Percentiles rank a stretch among this genome's conserved stretches.
Evolutionary conservation across 192 early-diverging fungal species (phyloP).

Genomic region (Coemansia sp.): DNA sequence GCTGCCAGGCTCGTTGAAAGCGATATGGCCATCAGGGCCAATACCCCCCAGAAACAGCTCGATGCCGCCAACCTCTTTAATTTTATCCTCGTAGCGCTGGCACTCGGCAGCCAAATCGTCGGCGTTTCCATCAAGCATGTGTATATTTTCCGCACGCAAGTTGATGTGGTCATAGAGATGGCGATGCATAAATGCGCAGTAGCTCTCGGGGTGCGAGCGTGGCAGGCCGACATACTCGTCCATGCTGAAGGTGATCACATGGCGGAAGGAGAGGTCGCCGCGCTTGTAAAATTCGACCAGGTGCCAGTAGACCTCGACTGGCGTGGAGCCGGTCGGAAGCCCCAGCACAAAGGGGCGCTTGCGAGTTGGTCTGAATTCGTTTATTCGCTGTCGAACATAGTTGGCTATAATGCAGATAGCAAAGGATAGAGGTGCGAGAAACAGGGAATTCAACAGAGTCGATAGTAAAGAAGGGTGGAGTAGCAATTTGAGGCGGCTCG

Average conservation of each 20-base stretch:
- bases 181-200: constrained; percentile 85
- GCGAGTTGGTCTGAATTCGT: constrained; percentile 68
- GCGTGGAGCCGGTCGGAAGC: constrained; percentile 80
- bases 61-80: constrained; percentile 72
- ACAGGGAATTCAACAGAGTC: not conserved
- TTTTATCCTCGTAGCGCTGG: constrained; percentile 72
- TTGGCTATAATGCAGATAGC: constrained; percentile 54
- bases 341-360: constrained; percentile 78
- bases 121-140: constrained; percentile 82
- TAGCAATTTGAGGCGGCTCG: too few species aligned
- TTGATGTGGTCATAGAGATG: constrained; percentile 83
- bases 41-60: constrained; percentile 85
- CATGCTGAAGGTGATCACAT: constrained; percentile 85
- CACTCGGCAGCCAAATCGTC: constrained; percentile 77
- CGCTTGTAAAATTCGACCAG: constrained; percentile 68
- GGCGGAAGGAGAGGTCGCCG: constrained; percentile 66
- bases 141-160: constrained; percentile 68
- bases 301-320: constrained; percentile 73
- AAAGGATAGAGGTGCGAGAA: not conserved
- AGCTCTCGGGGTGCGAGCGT: constrained; percentile 69
- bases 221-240: constrained; percentile 81
- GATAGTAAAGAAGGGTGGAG: too few species aligned
- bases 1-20: constrained; percentile 86
- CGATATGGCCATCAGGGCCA: constrained; percentile 87
- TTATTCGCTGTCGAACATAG: constrained; percentile 74